These are phyloP conservation scores for Phragmites australis DNA, from an alignment of 176 grass and related monocot genomes.

Conservation along the genomic window DNA sequence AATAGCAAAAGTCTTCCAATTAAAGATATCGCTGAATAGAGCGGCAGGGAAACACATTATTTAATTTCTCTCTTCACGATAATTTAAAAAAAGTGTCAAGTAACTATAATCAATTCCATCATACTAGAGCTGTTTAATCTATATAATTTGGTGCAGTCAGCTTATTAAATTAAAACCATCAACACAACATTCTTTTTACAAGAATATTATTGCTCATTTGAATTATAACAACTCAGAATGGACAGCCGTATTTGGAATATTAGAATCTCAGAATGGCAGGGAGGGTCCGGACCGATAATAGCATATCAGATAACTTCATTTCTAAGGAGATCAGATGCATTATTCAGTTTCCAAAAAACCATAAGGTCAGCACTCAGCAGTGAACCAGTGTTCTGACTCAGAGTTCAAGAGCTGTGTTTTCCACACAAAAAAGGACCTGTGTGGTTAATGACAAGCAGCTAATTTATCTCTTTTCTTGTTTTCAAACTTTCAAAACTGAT, in stretches of 20 bases:
- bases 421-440: not conserved
- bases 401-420: not conserved
- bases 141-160: not conserved
- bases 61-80: not conserved
- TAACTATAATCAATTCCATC: not conserved
- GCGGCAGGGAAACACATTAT: not conserved
- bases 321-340: not conserved
- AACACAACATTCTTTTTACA: not conserved
- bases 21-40: not conserved
- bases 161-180: not conserved
- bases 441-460: not conserved
- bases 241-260: too few relatives aligned
- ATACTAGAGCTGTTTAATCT: not conserved
- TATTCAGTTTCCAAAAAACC: not conserved
- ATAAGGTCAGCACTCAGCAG: not conserved
- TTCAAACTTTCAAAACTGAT: not conserved
- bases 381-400: too few relatives aligned
- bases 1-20: constrained; percentile 5
- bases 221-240: not conserved
- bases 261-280: too few relatives aligned
- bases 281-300: not conserved
- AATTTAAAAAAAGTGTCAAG: not conserved
- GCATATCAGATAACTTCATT: not conserved
- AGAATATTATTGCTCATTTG: constrained; percentile 2
- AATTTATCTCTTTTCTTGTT: not conserved